Evolutionary conservation across 2,329 filamentous ascomycete species (phyloP).

Genomic region (Onygenales sp.): DNA sequence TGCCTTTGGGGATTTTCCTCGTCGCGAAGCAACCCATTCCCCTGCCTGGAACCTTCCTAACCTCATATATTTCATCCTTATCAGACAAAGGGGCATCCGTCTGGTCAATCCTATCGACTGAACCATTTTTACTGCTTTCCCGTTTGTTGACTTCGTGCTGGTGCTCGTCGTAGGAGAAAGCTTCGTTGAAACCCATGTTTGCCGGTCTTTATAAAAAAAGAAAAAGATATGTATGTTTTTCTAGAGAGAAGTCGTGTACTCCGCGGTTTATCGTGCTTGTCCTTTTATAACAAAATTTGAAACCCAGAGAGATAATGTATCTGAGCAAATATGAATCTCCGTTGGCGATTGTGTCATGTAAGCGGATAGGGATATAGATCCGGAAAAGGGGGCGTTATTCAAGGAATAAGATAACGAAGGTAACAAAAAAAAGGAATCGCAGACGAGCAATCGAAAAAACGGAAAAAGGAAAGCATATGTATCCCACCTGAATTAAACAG

Average conservation of each 20-base stretch:
- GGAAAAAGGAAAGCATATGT: background rate
- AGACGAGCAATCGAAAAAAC: background rate
- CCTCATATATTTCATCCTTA: constrained; percentile 1
- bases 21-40: constrained; percentile 6
- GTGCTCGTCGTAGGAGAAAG: background rate
- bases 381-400: background rate
- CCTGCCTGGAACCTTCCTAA: constrained; percentile 4
- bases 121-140: background rate
- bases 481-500: background rate
- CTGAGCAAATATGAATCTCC: background rate
- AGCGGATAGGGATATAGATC: background rate
- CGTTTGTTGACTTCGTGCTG: background rate
- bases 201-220: background rate
- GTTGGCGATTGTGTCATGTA: background rate
- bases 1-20: constrained; percentile 6
- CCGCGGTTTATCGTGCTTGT: background rate
- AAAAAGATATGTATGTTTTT: background rate
- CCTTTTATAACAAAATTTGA: background rate
- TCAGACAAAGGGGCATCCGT: background rate
- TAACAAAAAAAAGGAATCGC: background rate
- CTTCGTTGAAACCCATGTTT: constrained; percentile 2
- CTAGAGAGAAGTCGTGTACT: background rate
- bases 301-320: background rate
- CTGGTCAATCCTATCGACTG: background rate
- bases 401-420: background rate